Conservation (phyloP, 768 basidiomycete genomes). For the Lactifluus piperatus region DNA sequence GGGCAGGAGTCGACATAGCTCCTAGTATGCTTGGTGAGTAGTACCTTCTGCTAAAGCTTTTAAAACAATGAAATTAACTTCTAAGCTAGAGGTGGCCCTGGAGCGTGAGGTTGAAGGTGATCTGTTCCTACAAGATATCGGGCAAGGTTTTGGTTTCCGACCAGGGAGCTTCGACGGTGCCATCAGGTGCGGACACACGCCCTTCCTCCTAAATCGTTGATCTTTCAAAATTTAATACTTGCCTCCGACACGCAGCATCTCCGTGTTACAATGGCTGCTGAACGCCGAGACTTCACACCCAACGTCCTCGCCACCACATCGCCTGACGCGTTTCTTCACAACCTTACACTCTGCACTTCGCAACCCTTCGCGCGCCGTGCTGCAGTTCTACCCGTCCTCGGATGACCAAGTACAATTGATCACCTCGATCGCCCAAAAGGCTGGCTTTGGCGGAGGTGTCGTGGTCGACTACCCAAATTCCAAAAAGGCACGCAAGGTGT, state of each 20-base stretch:
- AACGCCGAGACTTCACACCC: conserved; percentile 91
- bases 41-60: no score
- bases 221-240: background rate
- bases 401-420: conserved; percentile 97
- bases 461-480: conserved; percentile 98
- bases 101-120: conserved; percentile 96
- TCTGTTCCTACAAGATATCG: conserved; percentile 93
- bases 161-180: conserved; percentile 97
- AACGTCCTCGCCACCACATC: conserved; percentile 84
- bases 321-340: conserved; percentile 82
- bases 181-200: conserved; percentile 60
- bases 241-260: conserved; percentile 53
- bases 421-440: conserved; percentile 84
- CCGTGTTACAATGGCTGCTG: conserved; percentile 97
- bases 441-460: conserved; percentile 94
- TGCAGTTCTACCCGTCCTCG: conserved; percentile 94
- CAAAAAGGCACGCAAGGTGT: conserved; percentile 91
- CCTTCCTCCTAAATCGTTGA: background rate
- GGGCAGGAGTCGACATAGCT: conserved; percentile 91
- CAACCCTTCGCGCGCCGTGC: conserved; percentile 76
- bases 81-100: conserved; percentile 74
- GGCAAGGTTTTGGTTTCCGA: conserved; percentile 95
- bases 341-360: conserved; percentile 80
- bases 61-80: background rate
- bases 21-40: conserved; percentile 91